phyloP scores from a whole-genome alignment of 2,329 filamentous ascomycete genomes.

The Epichloe coenophiala region DNA sequence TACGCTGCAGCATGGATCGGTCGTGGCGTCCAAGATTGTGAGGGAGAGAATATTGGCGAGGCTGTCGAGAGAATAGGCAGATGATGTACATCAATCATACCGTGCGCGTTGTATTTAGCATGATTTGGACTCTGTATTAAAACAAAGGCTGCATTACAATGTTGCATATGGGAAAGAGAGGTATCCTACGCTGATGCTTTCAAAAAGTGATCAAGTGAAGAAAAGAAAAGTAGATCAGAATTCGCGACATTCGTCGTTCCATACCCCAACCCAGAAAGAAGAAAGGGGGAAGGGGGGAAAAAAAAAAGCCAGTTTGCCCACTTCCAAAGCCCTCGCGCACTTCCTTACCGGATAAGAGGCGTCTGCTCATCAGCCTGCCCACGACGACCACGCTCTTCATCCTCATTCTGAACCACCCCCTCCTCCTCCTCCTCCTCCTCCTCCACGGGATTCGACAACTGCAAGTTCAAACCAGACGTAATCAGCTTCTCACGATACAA shows the following conservation, averaged over 20 bases:
- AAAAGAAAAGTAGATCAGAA: too few relatives aligned
- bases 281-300: neutral
- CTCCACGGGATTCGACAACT: slow-evolving; percentile 3
- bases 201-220: too few relatives aligned
- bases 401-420: slow-evolving; percentile 4
- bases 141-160: slow-evolving; percentile 1
- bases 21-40: slow-evolving; percentile 60
- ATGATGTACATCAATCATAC: slow-evolving; percentile 6
- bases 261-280: neutral
- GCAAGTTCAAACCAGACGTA: slow-evolving; percentile 9
- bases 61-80: slow-evolving; percentile 9
- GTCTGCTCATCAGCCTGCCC: slow-evolving; percentile 17
- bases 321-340: too few relatives aligned
- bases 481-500: slow-evolving; percentile 25
- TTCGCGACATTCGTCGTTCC: neutral
- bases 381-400: slow-evolving; percentile 7
- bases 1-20: slow-evolving; percentile 74
- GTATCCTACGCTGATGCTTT: neutral
- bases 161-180: neutral
- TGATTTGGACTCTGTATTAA: slow-evolving; percentile 6
- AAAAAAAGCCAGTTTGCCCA: neutral
- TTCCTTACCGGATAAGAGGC: slow-evolving; percentile 16
- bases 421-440: slow-evolving; percentile 6
- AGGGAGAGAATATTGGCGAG: slow-evolving; percentile 57
- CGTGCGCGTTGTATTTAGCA: slow-evolving; percentile 7